Evolutionary conservation across 805 yeast genomes (phyloP).

Genomic region (Saccharomycopsis fibuligera): DNA sequence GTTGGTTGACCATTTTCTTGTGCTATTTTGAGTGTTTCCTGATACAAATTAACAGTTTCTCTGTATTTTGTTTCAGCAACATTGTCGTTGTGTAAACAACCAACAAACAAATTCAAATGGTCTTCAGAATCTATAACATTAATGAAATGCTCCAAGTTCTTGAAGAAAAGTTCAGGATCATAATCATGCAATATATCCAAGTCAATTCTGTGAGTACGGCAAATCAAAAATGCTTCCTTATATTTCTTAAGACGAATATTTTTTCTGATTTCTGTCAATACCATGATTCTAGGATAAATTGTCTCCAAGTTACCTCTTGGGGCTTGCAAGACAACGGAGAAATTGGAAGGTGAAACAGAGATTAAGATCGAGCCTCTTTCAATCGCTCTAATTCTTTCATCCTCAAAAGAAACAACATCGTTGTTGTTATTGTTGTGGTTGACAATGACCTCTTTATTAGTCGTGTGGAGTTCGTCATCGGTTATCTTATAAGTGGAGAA

Average conservation of each 20-base stretch:
- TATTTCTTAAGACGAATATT: slow-evolving; percentile 54
- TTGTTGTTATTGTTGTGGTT: slow-evolving; percentile 25
- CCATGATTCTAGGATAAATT: slow-evolving; percentile 88
- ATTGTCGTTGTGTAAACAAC: slow-evolving; percentile 81
- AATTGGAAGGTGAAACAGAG: slow-evolving; percentile 71
- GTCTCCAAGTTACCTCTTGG: slow-evolving; percentile 96
- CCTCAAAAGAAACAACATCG: slow-evolving; percentile 31
- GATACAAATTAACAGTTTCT: slow-evolving; percentile 46
- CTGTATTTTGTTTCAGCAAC: slow-evolving; percentile 75
- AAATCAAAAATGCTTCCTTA: slow-evolving; percentile 67
- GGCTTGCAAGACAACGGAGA: slow-evolving; percentile 83
- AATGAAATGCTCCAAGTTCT: slow-evolving; percentile 60
- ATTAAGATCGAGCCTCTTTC: slow-evolving; percentile 91
- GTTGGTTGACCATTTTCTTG: slow-evolving; percentile 33
- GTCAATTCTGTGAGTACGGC: slow-evolving; percentile 89
- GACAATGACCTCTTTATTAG: slow-evolving; percentile 28
- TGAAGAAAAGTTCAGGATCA: slow-evolving; percentile 61
- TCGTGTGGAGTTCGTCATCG: slow-evolving; percentile 20
- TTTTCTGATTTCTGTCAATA: slow-evolving; percentile 72
- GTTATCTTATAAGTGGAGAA: slow-evolving; percentile 33
- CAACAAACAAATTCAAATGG: slow-evolving; percentile 77
- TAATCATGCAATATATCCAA: slow-evolving; percentile 86
- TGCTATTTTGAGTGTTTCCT: slow-evolving; percentile 13
- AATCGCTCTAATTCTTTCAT: slow-evolving; percentile 81
- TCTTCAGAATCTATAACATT: slow-evolving; percentile 66